Conservation (phyloP, 352 stramenopile species). For the Phytophthora nicotianae region DNA sequence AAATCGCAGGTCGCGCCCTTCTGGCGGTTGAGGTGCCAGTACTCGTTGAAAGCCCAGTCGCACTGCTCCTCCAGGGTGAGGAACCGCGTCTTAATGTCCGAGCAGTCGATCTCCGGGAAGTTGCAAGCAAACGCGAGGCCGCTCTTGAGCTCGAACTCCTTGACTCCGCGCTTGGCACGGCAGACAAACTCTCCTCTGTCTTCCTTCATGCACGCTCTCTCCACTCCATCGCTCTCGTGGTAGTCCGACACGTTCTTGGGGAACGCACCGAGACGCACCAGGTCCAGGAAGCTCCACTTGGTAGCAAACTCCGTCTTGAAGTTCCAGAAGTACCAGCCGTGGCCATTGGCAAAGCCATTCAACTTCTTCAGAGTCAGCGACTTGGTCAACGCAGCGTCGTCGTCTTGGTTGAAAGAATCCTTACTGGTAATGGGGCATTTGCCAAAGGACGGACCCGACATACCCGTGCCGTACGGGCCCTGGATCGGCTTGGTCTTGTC, state of each 20-base stretch:
- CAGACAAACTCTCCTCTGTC: conserved; percentile 81
- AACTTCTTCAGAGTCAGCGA: conserved; percentile 93
- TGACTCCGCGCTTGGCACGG: conserved; percentile 73
- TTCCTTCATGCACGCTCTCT: conserved; percentile 65
- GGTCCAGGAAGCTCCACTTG: conserved; percentile 91
- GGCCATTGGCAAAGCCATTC: conserved; percentile 88
- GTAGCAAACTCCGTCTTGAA: conserved; percentile 93
- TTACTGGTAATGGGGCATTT: conserved; percentile 90
- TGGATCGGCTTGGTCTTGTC: conserved; percentile 91
- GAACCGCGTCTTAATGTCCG: conserved; percentile 54
- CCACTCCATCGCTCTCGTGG: conserved; percentile 59
- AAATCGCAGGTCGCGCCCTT: conserved; percentile 85
- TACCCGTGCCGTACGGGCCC: conserved; percentile 77
- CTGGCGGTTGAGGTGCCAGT: conserved; percentile 74
- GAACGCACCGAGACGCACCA: conserved; percentile 64
- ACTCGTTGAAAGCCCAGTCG: conserved; percentile 79
- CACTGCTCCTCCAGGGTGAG: conserved; percentile 68
- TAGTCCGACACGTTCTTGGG: conserved; percentile 83
- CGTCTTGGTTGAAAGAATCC: conserved; percentile 79
- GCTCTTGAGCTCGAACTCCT: conserved; percentile 69
- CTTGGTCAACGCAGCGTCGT: conserved; percentile 79
- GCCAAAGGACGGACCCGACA: conserved; percentile 88
- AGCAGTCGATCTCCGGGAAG: conserved; percentile 61
- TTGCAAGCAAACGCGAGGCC: conserved; percentile 73
- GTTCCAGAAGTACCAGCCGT: conserved; percentile 97